These are phyloP conservation scores for Penicillium lividum DNA, from an alignment of 495 filamentous ascomycete genomes.

Conservation along the genomic window DNA sequence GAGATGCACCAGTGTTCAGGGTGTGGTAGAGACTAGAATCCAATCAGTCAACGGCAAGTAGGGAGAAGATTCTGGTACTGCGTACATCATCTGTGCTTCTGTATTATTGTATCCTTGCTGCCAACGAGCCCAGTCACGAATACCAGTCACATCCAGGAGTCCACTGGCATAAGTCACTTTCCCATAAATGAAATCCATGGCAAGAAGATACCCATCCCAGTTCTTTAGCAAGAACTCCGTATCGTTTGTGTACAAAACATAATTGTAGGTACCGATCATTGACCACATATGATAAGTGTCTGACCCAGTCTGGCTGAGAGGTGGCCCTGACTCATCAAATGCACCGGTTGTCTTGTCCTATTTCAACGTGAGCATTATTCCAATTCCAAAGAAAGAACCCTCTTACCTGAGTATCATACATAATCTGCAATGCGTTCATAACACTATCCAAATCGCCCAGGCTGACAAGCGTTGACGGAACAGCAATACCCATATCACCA, in stretches of 20 bases:
- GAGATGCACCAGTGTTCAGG: conserved; percentile 47
- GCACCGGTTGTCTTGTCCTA: conserved; percentile 38
- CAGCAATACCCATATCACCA: conserved; percentile 63
- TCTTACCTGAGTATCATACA: conserved; percentile 58
- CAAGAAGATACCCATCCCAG: conserved; percentile 52
- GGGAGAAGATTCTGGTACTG: neutral
- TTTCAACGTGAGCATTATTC: neutral
- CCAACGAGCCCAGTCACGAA: conserved; percentile 59
- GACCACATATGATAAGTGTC: conserved; percentile 68
- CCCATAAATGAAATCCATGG: conserved; percentile 55
- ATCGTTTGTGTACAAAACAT: conserved; percentile 59
- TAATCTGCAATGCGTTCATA: conserved; percentile 60
- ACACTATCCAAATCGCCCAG: conserved; percentile 61
- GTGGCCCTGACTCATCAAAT: conserved; percentile 61
- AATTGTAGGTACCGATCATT: conserved; percentile 65
- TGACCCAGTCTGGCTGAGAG: conserved; percentile 54
- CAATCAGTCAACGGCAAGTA: conserved; percentile 10
- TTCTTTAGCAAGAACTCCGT: conserved; percentile 48
- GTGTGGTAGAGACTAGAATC: conserved; percentile 47
- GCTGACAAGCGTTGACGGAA: conserved; percentile 57
- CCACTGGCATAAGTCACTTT: conserved; percentile 53
- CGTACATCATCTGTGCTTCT: conserved; percentile 58
- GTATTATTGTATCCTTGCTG: conserved; percentile 53
- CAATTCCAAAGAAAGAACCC: neutral
- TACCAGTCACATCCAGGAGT: conserved; percentile 57